These are phyloP conservation scores for Trichoderma hamatum DNA, from an alignment of 2,329 filamentous ascomycete genomes.

Conservation along the genomic window DNA sequence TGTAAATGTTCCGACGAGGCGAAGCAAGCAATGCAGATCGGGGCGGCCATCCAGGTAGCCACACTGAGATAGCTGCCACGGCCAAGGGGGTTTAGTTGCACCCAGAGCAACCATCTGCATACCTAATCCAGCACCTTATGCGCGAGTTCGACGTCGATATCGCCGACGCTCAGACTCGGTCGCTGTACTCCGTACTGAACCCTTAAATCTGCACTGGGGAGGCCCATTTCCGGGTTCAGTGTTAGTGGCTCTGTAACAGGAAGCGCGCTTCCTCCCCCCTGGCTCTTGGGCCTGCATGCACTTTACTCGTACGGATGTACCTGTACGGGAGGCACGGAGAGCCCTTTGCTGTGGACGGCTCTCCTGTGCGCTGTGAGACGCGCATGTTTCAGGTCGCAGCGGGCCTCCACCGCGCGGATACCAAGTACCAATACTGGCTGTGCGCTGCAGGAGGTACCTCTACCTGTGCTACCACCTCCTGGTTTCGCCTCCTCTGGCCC, in stretches of 20 bases:
- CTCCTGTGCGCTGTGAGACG: conserved; percentile 6
- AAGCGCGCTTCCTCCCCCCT: not conserved
- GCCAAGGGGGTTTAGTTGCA: not conserved
- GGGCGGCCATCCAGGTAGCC: not conserved
- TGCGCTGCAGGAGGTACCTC: not conserved
- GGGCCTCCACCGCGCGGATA: not conserved
- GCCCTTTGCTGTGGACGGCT: not conserved
- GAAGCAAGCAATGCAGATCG: not conserved
- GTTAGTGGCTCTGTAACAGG: not conserved
- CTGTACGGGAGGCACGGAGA: not conserved
- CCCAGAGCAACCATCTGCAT: not conserved
- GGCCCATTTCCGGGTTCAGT: not conserved
- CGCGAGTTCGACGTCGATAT: not conserved
- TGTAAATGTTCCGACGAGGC: not conserved
- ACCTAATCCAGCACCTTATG: not conserved
- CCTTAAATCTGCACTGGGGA: not conserved
- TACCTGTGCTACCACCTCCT: not conserved
- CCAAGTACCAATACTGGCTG: not conserved
- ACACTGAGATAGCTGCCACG: not conserved
- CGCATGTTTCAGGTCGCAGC: conserved; percentile 20
- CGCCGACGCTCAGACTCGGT: not conserved
- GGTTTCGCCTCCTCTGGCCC: not conserved
- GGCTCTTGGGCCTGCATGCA: not conserved
- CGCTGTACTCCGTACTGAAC: not conserved
- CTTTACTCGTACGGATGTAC: not conserved